These are phyloP conservation scores for Lachnellula cervina DNA, from an alignment of 2,329 filamentous ascomycete genomes.

Conservation along the genomic window DNA sequence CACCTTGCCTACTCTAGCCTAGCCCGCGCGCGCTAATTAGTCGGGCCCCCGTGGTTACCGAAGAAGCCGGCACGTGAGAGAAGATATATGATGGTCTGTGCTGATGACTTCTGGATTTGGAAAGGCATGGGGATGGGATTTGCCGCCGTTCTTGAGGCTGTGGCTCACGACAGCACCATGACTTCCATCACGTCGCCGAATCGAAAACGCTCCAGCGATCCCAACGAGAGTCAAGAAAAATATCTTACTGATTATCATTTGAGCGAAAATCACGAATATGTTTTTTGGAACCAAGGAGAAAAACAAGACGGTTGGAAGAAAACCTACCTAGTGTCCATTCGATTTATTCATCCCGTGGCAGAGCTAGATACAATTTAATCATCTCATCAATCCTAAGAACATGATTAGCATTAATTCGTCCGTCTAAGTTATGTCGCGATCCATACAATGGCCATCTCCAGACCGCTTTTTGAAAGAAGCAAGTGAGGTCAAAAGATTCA, in stretches of 20 bases:
- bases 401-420: not conserved
- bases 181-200: not conserved
- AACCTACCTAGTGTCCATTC: not conserved
- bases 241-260: not conserved
- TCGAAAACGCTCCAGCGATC: not conserved
- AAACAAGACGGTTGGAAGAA: not conserved
- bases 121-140: conserved; percentile 14
- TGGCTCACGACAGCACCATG: conserved; percentile 12
- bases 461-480: not conserved
- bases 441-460: not conserved
- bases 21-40: no score
- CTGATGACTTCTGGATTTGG: conserved; percentile 22
- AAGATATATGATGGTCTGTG: conserved; percentile 20
- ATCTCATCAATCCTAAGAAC: not conserved
- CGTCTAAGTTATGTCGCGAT: no score
- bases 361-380: not conserved
- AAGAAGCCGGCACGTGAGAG: no score
- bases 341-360: not conserved
- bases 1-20: no score
- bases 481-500: not conserved
- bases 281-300: not conserved
- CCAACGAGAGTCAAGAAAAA: not conserved
- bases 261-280: not conserved
- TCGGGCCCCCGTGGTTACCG: no score
- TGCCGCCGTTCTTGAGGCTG: not conserved